Conservation (phyloP, 257 asterid genomes). For the Solanum piurae region DNA sequence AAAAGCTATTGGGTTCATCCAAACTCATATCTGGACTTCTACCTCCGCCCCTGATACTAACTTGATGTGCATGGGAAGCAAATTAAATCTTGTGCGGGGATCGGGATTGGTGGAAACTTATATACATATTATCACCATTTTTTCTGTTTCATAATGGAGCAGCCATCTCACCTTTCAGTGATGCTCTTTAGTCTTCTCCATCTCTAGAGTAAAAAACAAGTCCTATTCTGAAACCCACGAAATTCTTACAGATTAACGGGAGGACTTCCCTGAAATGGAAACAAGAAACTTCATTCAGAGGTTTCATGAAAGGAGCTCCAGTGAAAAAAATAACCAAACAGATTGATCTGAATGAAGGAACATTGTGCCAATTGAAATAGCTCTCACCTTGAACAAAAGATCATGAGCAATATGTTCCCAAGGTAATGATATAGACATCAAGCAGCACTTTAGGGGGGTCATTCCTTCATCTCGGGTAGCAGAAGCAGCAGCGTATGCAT, state of each 20-base stretch:
- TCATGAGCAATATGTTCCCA: slow-evolving; percentile 95
- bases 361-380: neutral
- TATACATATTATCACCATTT: neutral
- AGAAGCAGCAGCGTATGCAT: slow-evolving; percentile 93
- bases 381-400: slow-evolving; percentile 80
- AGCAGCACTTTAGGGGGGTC: slow-evolving; percentile 92
- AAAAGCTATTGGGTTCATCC: neutral
- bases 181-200: neutral
- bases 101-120: neutral
- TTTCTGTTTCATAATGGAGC: neutral
- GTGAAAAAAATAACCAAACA: neutral
- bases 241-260: slow-evolving; percentile 54
- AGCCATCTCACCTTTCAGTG: neutral
- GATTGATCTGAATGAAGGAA: neutral
- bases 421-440: slow-evolving; percentile 89
- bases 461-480: slow-evolving; percentile 74
- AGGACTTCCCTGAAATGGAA: slow-evolving; percentile 56
- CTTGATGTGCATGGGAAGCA: neutral
- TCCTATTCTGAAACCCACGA: neutral
- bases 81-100: neutral
- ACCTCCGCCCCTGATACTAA: neutral
- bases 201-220: neutral
- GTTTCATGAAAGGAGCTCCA: neutral
- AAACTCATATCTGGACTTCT: neutral
- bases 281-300: slow-evolving; percentile 7